Percentiles rank a stretch among this genome's conserved stretches.
phyloP scores from a whole-genome alignment of 2,329 filamentous ascomycete genomes.

The Dactylellina drechsleri region DNA sequence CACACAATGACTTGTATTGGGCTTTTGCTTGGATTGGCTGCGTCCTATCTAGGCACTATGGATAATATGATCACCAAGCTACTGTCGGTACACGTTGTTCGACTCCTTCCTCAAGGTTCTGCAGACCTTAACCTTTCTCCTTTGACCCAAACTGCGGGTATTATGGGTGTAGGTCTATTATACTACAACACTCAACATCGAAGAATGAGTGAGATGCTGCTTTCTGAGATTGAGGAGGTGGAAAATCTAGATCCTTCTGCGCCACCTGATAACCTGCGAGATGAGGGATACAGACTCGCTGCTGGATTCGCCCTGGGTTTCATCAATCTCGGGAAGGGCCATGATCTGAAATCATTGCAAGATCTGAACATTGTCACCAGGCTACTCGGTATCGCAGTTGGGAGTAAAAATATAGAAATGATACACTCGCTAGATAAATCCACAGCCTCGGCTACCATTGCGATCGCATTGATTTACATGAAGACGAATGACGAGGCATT shows the following conservation, averaged over 20 bases:
- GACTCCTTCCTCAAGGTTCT: conserved; percentile 90
- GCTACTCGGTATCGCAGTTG: conserved; percentile 83
- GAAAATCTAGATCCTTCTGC: conserved; percentile 75
- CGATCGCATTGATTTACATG: conserved; percentile 92
- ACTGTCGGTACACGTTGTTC: conserved; percentile 92
- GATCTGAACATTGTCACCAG: conserved; percentile 94
- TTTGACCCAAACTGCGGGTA: conserved; percentile 90
- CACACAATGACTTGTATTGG: conserved; percentile 99
- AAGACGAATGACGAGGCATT: conserved; percentile 90
- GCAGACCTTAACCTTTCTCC: conserved; percentile 94
- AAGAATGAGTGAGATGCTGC: conserved; percentile 98
- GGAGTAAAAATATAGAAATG: conserved; percentile 87
- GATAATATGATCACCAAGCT: conserved; percentile 92
- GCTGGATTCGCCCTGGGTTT: conserved; percentile 92
- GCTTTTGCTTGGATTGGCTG: conserved; percentile 88
- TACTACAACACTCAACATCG: conserved; percentile 97
- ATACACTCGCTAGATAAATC: conserved; percentile 94
- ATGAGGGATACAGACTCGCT: conserved; percentile 94
- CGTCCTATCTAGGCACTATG: conserved; percentile 96
- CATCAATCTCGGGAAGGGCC: conserved; percentile 93
- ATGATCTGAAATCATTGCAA: conserved; percentile 84
- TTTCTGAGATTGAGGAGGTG: conserved; percentile 92
- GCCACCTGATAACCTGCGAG: conserved; percentile 80
- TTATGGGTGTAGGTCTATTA: conserved; percentile 94
- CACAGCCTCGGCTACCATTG: conserved; percentile 90